Conservation (phyloP, 2,329 filamentous ascomycete species). For the Cryoendolithus antarcticus region DNA sequence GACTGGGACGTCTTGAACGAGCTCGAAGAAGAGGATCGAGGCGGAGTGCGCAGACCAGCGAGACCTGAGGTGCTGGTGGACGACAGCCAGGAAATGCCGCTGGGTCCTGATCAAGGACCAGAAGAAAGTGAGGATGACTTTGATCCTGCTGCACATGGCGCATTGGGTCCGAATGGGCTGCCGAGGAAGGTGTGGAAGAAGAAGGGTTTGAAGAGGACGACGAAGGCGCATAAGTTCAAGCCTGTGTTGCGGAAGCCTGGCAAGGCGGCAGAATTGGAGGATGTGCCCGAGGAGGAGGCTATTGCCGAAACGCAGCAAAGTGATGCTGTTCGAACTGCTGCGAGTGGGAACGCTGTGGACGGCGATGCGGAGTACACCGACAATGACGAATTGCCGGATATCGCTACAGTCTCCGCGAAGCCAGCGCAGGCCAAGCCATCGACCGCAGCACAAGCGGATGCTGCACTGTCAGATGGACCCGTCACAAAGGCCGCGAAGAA, state of each 20-base stretch:
- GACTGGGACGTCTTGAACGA: constrained; percentile 65
- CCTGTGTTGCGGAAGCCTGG: constrained; percentile 20
- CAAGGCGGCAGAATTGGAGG: constrained; percentile 14
- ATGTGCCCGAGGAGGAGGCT: constrained; percentile 5
- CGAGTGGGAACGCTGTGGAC: neutral
- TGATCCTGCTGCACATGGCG: constrained; percentile 25
- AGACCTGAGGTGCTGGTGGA: constrained; percentile 23
- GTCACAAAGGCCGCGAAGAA: constrained; percentile 30
- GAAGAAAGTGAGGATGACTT: constrained; percentile 49
- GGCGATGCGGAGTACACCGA: neutral
- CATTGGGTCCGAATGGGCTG: constrained; percentile 41
- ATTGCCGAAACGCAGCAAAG: constrained; percentile 12
- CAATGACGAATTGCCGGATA: neutral
- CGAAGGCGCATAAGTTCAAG: constrained; percentile 49
- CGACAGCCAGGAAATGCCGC: constrained; percentile 34
- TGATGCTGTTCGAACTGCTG: neutral
- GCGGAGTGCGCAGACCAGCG: constrained; percentile 1
- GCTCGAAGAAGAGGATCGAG: constrained; percentile 40
- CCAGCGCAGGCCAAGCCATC: too few relatives aligned
- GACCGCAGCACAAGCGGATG: neutral
- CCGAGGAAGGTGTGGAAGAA: constrained; percentile 58
- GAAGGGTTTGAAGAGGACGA: constrained; percentile 71
- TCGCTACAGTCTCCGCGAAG: too few relatives aligned
- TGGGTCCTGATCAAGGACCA: constrained; percentile 31
- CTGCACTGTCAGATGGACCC: constrained; percentile 3